Evolutionary conservation across 768 basidiomycete genomes (phyloP), one percentile per base, ranked within the genome.

Genomic region (Tylopilus intermedius): DNA sequence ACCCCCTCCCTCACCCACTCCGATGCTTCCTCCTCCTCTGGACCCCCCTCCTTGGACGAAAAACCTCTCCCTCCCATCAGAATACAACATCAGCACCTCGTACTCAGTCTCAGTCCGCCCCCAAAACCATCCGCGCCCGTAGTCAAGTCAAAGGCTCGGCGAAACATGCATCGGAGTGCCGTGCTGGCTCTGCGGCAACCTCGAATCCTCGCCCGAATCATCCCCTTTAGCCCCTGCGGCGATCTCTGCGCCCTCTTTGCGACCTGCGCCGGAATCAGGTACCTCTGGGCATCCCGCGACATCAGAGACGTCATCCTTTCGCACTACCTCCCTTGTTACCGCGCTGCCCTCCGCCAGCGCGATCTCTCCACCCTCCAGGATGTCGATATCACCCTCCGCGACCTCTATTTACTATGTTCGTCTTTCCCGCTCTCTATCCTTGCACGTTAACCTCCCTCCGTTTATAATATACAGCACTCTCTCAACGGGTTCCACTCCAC

Each of bases 331-430:
- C 81, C 83, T 0, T 80, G 78, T 5, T 90, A 82, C 62, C 63
- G 68, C 7, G 57, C 70, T 40, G 76, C 75, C 39, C 62, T 81
- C 41, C 70, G 67, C 3, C 58, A 68, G 45, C 66, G 77, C 40
- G 76, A 79, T 54, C 53, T 70, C 24, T 62, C 67, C 38, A 62
- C 72, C 6, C 70, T 71, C 45, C 74, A 76, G 45, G 72, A 76
- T 38, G 74, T 88, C 22, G 72, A 74, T 4, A 63, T 87, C 53
- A 73, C 76, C 38, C 67, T 89, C 38, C 68, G 75, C 43, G 83
- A 89, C 64, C 68, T 90, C 14, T 75, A 82, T 62, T 68, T 84
- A 21, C 76, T 90, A 49, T 62, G 88, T 90, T 71, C 67, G 87
- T 78, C 43, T 38, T 32, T 45, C 54, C 45, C 53, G 49, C 38